Conservation (phyloP, 495 filamentous ascomycete genomes). For the Xylona heveae region DNA sequence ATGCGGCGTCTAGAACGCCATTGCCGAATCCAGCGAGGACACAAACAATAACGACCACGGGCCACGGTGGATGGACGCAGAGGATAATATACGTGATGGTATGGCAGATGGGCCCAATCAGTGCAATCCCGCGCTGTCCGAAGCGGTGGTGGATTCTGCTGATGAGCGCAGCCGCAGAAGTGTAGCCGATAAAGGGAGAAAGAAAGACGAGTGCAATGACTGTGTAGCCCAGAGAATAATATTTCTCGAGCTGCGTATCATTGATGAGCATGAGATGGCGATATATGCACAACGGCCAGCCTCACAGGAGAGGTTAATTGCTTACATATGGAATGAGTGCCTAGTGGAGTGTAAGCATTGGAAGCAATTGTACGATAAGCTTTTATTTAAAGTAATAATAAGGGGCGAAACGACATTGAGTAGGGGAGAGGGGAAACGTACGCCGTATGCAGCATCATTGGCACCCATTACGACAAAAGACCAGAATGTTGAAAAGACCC, state of each 20-base stretch:
- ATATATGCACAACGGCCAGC: not conserved
- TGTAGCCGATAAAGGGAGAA: constrained; percentile 37
- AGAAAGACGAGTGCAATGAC: constrained; percentile 43
- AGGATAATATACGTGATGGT: constrained; percentile 41
- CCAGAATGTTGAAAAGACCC: constrained; percentile 45
- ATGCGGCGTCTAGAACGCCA: constrained; percentile 36
- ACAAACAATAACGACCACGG: constrained; percentile 33
- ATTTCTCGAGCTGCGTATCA: constrained; percentile 28
- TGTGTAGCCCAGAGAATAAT: constrained; percentile 34
- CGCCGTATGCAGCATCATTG: constrained; percentile 66
- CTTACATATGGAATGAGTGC: constrained; percentile 12
- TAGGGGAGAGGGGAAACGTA: too few relatives aligned
- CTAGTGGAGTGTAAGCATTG: not conserved
- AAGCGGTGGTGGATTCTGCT: constrained; percentile 32
- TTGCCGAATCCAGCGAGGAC: constrained; percentile 41
- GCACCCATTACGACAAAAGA: constrained; percentile 59
- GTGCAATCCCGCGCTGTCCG: constrained; percentile 56
- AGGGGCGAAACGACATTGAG: too few relatives aligned
- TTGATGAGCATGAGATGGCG: constrained; percentile 3
- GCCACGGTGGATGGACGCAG: constrained; percentile 34
- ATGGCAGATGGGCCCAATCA: constrained; percentile 41
- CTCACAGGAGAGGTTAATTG: not conserved
- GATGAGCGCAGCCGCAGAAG: constrained; percentile 31
- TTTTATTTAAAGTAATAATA: constrained; percentile 2
- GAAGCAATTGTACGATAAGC: not conserved